Evolutionary conservation across 2,329 filamentous ascomycete species (phyloP).

Genomic region (Colletotrichum theobromicola): DNA sequence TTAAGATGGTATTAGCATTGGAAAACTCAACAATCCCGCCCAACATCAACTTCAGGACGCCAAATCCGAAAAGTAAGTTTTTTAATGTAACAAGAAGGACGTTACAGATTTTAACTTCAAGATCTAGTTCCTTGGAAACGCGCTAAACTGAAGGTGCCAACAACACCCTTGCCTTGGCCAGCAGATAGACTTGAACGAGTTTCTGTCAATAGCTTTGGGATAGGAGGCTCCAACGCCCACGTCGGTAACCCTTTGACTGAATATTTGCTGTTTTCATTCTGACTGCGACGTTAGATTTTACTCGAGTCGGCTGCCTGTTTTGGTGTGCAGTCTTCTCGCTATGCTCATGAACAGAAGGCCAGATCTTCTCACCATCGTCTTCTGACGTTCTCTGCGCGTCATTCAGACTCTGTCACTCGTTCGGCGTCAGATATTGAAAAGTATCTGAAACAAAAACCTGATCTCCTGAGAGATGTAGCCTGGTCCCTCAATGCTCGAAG

Average conservation of each 20-base stretch:
- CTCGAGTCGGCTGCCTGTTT: slow-evolving; percentile 11
- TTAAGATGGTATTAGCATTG: slow-evolving; percentile 47
- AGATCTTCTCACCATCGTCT: background rate
- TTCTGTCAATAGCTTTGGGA: slow-evolving; percentile 36
- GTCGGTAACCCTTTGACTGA: background rate
- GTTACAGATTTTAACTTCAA: background rate
- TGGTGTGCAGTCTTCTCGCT: background rate
- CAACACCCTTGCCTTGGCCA: slow-evolving; percentile 35
- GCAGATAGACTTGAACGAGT: slow-evolving; percentile 25
- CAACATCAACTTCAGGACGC: slow-evolving; percentile 38
- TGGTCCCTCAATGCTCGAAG: slow-evolving; percentile 22
- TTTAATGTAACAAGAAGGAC: too few species aligned
- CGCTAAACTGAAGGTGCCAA: slow-evolving; percentile 33
- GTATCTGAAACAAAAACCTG: slow-evolving; percentile 1
- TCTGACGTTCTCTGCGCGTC: background rate
- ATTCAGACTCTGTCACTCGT: background rate
- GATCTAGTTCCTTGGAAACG: slow-evolving; percentile 23
- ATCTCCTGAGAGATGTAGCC: slow-evolving; percentile 19
- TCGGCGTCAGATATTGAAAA: background rate
- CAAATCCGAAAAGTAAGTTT: slow-evolving; percentile 29
- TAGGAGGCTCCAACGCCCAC: slow-evolving; percentile 42
- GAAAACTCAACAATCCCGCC: slow-evolving; percentile 44
- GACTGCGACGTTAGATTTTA: background rate
- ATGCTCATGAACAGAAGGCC: background rate
- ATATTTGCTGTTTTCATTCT: background rate